phyloP scores from a whole-genome alignment of 2,329 filamentous ascomycete species.

The Sphaerostilbella broomeana region DNA sequence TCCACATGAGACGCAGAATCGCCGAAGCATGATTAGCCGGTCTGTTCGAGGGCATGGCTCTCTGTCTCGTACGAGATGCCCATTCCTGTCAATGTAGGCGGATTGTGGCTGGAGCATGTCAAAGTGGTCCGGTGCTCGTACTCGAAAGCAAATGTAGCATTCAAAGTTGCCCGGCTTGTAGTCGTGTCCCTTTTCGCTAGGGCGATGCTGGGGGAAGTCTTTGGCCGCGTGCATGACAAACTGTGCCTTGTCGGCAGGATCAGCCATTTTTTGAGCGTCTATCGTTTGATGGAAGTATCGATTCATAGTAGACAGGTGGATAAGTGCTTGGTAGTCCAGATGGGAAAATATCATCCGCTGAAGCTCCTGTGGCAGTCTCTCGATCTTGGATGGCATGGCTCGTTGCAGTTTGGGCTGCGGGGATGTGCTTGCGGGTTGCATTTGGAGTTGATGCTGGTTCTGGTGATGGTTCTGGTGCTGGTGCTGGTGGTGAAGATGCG shows the following conservation, averaged over 20 bases:
- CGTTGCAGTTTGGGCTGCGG: constrained; percentile 13
- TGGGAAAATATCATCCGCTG: constrained; percentile 28
- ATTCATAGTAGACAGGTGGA: constrained; percentile 32
- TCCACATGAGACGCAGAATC: constrained; percentile 38
- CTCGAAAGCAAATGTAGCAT: constrained; percentile 36
- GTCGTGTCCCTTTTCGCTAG: constrained; percentile 30
- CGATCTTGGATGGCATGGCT: constrained; percentile 22
- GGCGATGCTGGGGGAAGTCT: constrained; percentile 34
- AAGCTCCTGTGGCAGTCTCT: constrained; percentile 29
- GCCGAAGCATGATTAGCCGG: constrained; percentile 27
- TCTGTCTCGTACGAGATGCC: constrained; percentile 25
- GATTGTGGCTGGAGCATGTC: constrained; percentile 30
- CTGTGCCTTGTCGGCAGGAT: constrained; percentile 30
- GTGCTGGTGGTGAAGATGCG: not conserved
- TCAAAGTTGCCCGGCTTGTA: constrained; percentile 36
- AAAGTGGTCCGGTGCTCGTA: constrained; percentile 33
- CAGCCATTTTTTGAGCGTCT: constrained; percentile 30
- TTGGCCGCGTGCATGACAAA: constrained; percentile 37
- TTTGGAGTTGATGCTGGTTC: not conserved
- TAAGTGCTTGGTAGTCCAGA: constrained; percentile 37
- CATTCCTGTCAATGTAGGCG: constrained; percentile 27
- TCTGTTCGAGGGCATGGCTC: constrained; percentile 22
- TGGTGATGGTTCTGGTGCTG: constrained; percentile 3
- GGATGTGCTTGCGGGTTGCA: constrained; percentile 5
- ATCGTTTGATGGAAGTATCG: constrained; percentile 28